phyloP scores from a whole-genome alignment of 1,284 basidiomycete genomes.

The Inonotus hispidus region DNA sequence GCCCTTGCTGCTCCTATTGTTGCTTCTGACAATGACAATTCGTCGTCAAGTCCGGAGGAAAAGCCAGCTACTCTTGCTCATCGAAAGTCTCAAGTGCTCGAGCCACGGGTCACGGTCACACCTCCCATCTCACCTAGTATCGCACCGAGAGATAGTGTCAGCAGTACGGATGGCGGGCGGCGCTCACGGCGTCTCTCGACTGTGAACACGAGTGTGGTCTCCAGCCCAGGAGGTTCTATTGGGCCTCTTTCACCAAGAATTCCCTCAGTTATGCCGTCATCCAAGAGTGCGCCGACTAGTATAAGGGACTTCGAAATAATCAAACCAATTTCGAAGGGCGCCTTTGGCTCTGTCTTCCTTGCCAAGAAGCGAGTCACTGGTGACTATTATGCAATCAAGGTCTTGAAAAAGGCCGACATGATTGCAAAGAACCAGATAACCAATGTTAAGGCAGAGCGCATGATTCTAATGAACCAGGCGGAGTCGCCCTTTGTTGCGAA shows the following conservation, averaged over 20 bases:
- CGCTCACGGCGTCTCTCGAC: conserved; percentile 69
- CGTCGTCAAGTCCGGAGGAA: conserved; percentile 25
- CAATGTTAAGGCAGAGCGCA: conserved; percentile 98
- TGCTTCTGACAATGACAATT: conserved; percentile 55
- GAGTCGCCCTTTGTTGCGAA: conserved; percentile 99
- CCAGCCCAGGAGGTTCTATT: conserved; percentile 41
- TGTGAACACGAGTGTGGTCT: conserved; percentile 52
- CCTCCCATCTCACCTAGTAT: conserved; percentile 72
- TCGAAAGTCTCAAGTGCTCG: conserved; percentile 60
- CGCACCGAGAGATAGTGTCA: conserved; percentile 48
- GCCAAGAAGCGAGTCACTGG: conserved; percentile 98
- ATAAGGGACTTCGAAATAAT: conserved; percentile 99
- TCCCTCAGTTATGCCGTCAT: conserved; percentile 69
- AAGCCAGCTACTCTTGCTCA: conserved; percentile 40
- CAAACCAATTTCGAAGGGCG: conserved; percentile 99
- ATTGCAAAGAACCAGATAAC: conserved; percentile 99
- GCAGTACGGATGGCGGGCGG: conserved; percentile 40
- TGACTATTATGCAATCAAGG: conserved; percentile 99
- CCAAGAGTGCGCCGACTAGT: conserved; percentile 81
- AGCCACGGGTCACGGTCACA: conserved; percentile 61
- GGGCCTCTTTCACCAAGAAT: conserved; percentile 86
- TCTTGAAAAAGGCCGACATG: conserved; percentile 99
- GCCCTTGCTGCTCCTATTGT: conserved; percentile 77
- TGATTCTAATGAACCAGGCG: conserved; percentile 99
- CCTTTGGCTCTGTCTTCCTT: conserved; percentile 97